Percentiles rank a stretch among this genome's conserved stretches.
phyloP scores from a whole-genome alignment of 1,284 basidiomycete genomes.

The Fomes fomentarius region DNA sequence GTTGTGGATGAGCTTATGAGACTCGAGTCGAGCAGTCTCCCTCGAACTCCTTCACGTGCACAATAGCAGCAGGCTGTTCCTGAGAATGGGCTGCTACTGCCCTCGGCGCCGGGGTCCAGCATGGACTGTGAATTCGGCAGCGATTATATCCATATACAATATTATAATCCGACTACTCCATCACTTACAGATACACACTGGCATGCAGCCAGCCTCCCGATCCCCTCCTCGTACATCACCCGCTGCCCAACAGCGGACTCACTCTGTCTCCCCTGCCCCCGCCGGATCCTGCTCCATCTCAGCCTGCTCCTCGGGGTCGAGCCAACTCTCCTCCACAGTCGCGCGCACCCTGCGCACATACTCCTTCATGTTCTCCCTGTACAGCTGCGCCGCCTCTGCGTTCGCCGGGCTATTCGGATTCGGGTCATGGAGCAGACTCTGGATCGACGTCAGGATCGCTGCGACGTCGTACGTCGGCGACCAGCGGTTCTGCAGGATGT shows the following conservation, averaged over 20 bases:
- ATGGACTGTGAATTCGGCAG: neutral
- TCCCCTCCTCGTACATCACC: neutral
- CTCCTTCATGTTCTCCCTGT: constrained; percentile 98
- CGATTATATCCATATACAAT: constrained; percentile 5
- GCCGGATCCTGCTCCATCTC: constrained; percentile 43
- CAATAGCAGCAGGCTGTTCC: no score
- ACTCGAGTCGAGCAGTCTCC: no score
- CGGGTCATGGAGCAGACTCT: constrained; percentile 94
- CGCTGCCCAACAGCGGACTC: neutral
- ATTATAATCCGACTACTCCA: neutral
- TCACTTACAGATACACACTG: neutral
- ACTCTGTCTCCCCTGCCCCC: neutral
- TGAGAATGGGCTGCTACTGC: no score
- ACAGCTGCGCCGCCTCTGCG: constrained; percentile 95
- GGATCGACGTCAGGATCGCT: constrained; percentile 95
- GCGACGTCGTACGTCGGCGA: constrained; percentile 98
- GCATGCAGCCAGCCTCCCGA: neutral
- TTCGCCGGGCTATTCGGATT: constrained; percentile 99
- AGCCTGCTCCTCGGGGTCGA: constrained; percentile 77
- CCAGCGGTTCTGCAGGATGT: constrained; percentile 98
- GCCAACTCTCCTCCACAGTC: constrained; percentile 90
- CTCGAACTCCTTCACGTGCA: no score
- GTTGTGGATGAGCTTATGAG: no score
- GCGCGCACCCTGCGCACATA: constrained; percentile 91
- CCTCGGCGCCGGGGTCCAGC: no score